Conservation (phyloP, 352 stramenopile genomes). For the Phytopythium delawarense region DNA sequence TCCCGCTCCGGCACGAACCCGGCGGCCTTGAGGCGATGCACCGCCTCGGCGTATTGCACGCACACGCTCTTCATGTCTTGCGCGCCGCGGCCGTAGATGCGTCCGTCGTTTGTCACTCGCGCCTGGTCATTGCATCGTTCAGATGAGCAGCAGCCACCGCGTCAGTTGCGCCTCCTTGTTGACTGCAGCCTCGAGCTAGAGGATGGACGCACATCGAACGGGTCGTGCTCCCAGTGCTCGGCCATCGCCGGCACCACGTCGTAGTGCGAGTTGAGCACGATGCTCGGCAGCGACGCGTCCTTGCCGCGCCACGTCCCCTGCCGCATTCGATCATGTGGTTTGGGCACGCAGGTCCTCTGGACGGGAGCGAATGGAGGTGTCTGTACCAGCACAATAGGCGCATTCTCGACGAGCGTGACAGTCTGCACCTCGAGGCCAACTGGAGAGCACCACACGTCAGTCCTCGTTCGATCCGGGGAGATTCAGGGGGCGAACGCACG, state of each 20-base stretch:
- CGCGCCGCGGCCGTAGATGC: slow-evolving; percentile 91
- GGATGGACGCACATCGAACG: slow-evolving; percentile 68
- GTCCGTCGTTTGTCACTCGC: slow-evolving; percentile 82
- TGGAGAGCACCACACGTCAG: slow-evolving; percentile 1
- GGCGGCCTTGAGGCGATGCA: slow-evolving; percentile 61
- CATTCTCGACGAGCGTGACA: slow-evolving; percentile 55
- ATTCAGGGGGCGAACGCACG: slow-evolving; percentile 14
- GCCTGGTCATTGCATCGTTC: slow-evolving; percentile 16
- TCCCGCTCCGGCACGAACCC: slow-evolving; percentile 80
- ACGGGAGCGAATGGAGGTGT: not conserved
- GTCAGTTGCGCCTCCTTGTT: not conserved
- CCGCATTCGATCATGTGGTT: not conserved
- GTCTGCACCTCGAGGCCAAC: slow-evolving; percentile 45
- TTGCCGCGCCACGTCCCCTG: slow-evolving; percentile 80
- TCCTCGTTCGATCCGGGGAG: not conserved
- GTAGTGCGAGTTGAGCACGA: slow-evolving; percentile 96
- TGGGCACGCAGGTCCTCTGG: not conserved
- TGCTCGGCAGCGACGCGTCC: slow-evolving; percentile 73
- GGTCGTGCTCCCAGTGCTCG: slow-evolving; percentile 87
- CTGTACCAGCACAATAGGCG: slow-evolving; percentile 89
- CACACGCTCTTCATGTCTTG: slow-evolving; percentile 98
- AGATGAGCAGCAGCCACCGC: not conserved
- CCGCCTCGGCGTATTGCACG: slow-evolving; percentile 93
- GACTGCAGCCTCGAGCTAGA: no score
- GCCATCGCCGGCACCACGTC: slow-evolving; percentile 93